Percentiles rank a stretch among this genome's conserved stretches.
Conservation (phyloP, 768 basidiomycete genomes). For the Ramaria rubella region DNA sequence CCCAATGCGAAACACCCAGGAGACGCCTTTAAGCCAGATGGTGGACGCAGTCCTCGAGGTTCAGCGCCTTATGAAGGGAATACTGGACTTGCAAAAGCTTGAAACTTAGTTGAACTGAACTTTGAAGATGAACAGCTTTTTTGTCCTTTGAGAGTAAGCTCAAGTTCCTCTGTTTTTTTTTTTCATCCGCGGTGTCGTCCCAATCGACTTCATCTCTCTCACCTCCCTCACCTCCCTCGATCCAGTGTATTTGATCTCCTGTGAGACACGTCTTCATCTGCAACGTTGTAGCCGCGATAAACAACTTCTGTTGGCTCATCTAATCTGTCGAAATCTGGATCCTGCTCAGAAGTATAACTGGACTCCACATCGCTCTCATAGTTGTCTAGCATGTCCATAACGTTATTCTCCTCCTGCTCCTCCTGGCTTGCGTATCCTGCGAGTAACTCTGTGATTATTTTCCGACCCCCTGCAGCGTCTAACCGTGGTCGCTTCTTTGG, state of each 20-base stretch:
- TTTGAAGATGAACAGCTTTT: no score
- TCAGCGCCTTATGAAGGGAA: constrained; percentile 77
- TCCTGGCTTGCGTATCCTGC: constrained; percentile 56
- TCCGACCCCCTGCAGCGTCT: constrained; percentile 43
- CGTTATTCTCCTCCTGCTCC: constrained; percentile 19
- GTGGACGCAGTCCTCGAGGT: constrained; percentile 76
- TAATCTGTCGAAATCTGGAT: not conserved
- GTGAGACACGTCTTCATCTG: not conserved
- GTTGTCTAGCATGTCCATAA: constrained; percentile 13
- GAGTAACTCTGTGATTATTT: constrained; percentile 50
- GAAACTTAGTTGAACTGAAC: no score
- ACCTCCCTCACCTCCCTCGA: constrained; percentile 30
- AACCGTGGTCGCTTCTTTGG: constrained; percentile 51
- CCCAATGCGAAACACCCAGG: constrained; percentile 72
- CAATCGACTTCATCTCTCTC: constrained; percentile 42
- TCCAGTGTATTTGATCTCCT: constrained; percentile 13
- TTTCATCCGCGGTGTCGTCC: constrained; percentile 38
- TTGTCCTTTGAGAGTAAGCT: not conserved
- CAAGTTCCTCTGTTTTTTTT: constrained; percentile 16
- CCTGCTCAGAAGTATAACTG: not conserved
- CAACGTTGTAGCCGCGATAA: not conserved
- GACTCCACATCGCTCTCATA: constrained; percentile 24
- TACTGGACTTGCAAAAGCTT: constrained; percentile 69
- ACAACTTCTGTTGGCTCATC: not conserved
- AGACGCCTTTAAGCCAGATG: constrained; percentile 61